These are phyloP conservation scores for Cryoendolithus antarcticus DNA, from an alignment of 2,329 filamentous ascomycete genomes.

Conservation along the genomic window DNA sequence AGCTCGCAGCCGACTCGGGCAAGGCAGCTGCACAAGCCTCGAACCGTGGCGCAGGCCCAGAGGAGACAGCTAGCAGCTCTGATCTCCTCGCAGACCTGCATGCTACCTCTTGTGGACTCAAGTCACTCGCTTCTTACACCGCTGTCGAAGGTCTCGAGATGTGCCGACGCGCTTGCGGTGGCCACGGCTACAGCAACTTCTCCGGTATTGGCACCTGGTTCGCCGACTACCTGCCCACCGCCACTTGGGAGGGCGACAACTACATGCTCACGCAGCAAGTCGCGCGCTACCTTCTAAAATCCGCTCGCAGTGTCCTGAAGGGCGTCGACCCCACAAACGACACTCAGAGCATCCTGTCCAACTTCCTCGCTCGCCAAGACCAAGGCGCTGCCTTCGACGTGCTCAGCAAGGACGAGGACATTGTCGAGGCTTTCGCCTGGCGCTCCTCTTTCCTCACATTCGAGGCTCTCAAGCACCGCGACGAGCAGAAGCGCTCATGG, in stretches of 20 bases:
- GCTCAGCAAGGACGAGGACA: constrained; percentile 55
- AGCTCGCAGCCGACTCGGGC: constrained; percentile 39
- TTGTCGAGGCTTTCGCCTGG: constrained; percentile 66
- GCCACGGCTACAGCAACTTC: constrained; percentile 65
- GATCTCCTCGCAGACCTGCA: constrained; percentile 63
- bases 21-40: constrained; percentile 27
- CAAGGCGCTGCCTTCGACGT: constrained; percentile 64
- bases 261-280: constrained; percentile 77
- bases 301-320: constrained; percentile 56
- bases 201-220: constrained; percentile 66
- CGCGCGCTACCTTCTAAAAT: constrained; percentile 63
- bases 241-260: constrained; percentile 68
- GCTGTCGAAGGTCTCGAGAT: constrained; percentile 64
- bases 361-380: constrained; percentile 53
- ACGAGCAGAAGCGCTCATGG: constrained; percentile 64
- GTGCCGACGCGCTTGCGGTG: constrained; percentile 63
- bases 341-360: constrained; percentile 52
- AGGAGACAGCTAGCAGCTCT: constrained; percentile 53
- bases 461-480: constrained; percentile 60
- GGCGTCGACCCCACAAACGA: constrained; percentile 55
- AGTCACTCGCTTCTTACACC: constrained; percentile 58
- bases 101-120: constrained; percentile 63
- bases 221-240: constrained; percentile 59
- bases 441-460: constrained; percentile 62
- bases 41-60: constrained; percentile 51